Evolutionary conservation across 2,329 filamentous ascomycete species (phyloP).

Genomic region (Pseudocercospora cruenta): DNA sequence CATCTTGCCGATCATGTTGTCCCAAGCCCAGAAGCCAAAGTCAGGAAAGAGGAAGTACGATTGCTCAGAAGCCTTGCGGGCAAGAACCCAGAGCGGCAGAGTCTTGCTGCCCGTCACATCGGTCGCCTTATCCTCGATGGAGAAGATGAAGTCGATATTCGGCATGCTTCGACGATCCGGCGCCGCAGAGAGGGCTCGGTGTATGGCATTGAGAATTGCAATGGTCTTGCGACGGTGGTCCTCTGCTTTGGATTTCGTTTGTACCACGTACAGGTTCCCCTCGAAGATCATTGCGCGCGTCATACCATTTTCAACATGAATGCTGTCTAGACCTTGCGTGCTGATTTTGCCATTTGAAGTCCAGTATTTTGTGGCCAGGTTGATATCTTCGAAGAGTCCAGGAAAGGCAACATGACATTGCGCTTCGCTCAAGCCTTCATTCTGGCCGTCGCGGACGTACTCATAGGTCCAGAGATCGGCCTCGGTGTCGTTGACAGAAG

Average conservation of each 20-base stretch:
- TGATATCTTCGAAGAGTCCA: slow-evolving; percentile 37
- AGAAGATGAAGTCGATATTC: slow-evolving; percentile 55
- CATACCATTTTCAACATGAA: slow-evolving; percentile 30
- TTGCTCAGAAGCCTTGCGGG: slow-evolving; percentile 39
- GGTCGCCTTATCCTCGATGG: slow-evolving; percentile 49
- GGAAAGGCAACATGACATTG: slow-evolving; percentile 39
- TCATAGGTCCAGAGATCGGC: slow-evolving; percentile 21
- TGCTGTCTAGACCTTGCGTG: slow-evolving; percentile 21
- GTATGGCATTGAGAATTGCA: slow-evolving; percentile 47
- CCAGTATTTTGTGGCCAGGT: slow-evolving; percentile 33
- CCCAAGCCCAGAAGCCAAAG: slow-evolving; percentile 57
- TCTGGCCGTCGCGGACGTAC: slow-evolving; percentile 20
- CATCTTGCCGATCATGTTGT: slow-evolving; percentile 52
- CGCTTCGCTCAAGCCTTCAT: slow-evolving; percentile 24
- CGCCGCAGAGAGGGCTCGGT: slow-evolving; percentile 52
- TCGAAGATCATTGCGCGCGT: slow-evolving; percentile 41
- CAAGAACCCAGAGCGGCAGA: slow-evolving; percentile 43
- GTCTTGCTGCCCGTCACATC: slow-evolving; percentile 36
- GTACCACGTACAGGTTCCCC: slow-evolving; percentile 40
- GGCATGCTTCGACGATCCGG: slow-evolving; percentile 43
- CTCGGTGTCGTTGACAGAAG: slow-evolving; percentile 18
- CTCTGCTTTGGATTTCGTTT: slow-evolving; percentile 30
- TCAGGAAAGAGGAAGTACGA: slow-evolving; percentile 56
- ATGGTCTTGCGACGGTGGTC: slow-evolving; percentile 32
- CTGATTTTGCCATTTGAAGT: slow-evolving; percentile 23